These are phyloP conservation scores for Xylariaceae sp. DNA, from an alignment of 2,329 filamentous ascomycete species.

Conservation along the genomic window DNA sequence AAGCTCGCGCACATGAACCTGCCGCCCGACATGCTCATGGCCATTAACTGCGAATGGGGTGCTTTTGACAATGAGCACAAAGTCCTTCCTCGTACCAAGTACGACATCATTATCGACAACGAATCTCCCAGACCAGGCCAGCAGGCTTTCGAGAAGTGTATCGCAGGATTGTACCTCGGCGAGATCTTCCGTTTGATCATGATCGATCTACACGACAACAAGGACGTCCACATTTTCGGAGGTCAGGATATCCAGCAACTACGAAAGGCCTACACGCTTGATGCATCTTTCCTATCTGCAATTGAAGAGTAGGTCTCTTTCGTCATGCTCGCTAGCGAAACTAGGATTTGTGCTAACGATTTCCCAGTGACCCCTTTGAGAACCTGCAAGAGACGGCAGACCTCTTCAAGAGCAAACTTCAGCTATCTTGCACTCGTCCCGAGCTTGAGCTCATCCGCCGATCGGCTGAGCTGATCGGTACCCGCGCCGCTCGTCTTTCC, in stretches of 20 bases:
- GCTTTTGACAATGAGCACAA: slow-evolving; percentile 93
- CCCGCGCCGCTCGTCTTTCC: slow-evolving; percentile 85
- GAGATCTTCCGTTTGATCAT: slow-evolving; percentile 89
- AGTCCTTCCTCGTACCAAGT: slow-evolving; percentile 77
- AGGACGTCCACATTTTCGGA: slow-evolving; percentile 70
- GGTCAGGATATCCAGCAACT: slow-evolving; percentile 75
- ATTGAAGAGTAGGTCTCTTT: slow-evolving; percentile 69
- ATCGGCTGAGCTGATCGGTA: slow-evolving; percentile 89
- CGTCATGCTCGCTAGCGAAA: not conserved
- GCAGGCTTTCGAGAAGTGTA: slow-evolving; percentile 97
- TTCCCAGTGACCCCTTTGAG: slow-evolving; percentile 76
- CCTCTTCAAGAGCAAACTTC: slow-evolving; percentile 70
- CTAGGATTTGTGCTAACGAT: slow-evolving; percentile 20
- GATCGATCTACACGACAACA: slow-evolving; percentile 77
- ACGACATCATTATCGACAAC: slow-evolving; percentile 82
- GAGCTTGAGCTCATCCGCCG: slow-evolving; percentile 88
- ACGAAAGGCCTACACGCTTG: slow-evolving; percentile 80
- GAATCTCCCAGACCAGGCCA: slow-evolving; percentile 89
- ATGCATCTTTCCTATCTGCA: slow-evolving; percentile 86
- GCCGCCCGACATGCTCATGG: slow-evolving; percentile 76
- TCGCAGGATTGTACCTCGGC: slow-evolving; percentile 87
- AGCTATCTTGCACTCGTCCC: slow-evolving; percentile 62
- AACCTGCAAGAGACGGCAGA: slow-evolving; percentile 87
- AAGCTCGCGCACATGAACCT: slow-evolving; percentile 92
- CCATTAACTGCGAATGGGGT: slow-evolving; percentile 97